Base-by-base conservation (phyloP, 2,329 filamentous ascomycete genomes). In the Tetracladium maxilliforme region DNA sequence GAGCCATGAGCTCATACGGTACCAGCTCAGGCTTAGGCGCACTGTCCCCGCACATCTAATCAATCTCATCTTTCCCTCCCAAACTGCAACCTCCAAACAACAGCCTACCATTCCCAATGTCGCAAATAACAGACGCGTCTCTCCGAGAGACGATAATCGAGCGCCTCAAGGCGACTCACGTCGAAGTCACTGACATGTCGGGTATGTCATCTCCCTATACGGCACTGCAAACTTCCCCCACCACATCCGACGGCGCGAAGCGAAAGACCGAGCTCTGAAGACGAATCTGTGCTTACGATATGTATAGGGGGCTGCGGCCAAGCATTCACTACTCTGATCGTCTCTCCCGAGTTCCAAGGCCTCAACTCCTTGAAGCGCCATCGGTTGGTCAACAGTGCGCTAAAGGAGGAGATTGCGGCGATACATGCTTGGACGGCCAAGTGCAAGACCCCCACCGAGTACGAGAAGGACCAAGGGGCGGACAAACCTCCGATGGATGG, bases 101-200 rank as follows among this genome's bases (percentile, higher is more conserved):
- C n/a, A n/a, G n/a, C n/a, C n/a, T n/a, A n/a, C n/a, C n/a, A n/a
- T n/a, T n/a, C n/a, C n/a, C n/a, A n/a, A n/a, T n/a, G n/a, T n/a
- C n/a, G n/a, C n/a, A n/a, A n/a, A 74, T 93, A 42, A 87, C 83
- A 21, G 73, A 83, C 31, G 70, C 72, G 19, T 65, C 62, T 24
- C 61, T 95, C 27, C 72, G 66, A 43, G 56, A 58, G 21, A 79
- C 76, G 31, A 64, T 94, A 38, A 64, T 61, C 19, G 58, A 76
- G 39, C 70, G 73, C 35, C 61, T 94, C 27, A 63, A 70, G 29
- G 83, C 84, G 13, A 62, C 64, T 15, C 70, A 92, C 54, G 83
- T 93, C 34, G 75, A 90, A 42, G 83, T 94, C 39, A 78, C 81
- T 35, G 87, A 95, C 54, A 72, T 92, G 61, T 93, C 84, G 35